Percentiles rank a stretch among this genome's conserved stretches.
phyloP scores from a whole-genome alignment of 2,329 filamentous ascomycete genomes.

The Coniochaeta hoffmannii region DNA sequence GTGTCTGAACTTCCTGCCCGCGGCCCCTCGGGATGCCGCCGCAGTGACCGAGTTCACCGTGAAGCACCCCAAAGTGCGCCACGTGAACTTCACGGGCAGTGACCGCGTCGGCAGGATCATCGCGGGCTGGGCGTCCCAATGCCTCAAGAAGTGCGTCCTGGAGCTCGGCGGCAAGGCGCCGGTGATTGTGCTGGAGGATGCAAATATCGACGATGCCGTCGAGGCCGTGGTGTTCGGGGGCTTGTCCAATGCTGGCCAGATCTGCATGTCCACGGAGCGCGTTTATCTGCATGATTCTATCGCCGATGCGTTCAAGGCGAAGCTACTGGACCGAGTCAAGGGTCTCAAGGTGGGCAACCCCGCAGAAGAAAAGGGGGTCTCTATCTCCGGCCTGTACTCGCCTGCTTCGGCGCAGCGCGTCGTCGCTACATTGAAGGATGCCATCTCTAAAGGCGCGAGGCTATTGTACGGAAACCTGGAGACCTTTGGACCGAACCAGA shows the following conservation, averaged over 20 bases:
- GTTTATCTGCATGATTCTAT: slow-evolving; percentile 51
- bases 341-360: slow-evolving; percentile 32
- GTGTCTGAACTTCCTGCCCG: slow-evolving; percentile 64
- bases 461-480: slow-evolving; percentile 32
- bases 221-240: slow-evolving; percentile 60
- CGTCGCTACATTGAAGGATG: slow-evolving; percentile 65
- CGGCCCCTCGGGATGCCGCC: slow-evolving; percentile 57
- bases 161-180: slow-evolving; percentile 80
- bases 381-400: too few relatives aligned
- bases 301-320: slow-evolving; percentile 35
- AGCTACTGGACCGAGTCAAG: slow-evolving; percentile 17
- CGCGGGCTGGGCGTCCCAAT: slow-evolving; percentile 58
- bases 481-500: slow-evolving; percentile 17
- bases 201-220: slow-evolving; percentile 66
- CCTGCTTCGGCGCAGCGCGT: slow-evolving; percentile 39
- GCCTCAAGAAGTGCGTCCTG: slow-evolving; percentile 72
- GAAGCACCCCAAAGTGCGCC: slow-evolving; percentile 58
- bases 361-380: slow-evolving; percentile 18
- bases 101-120: slow-evolving; percentile 68
- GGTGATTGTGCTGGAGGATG: slow-evolving; percentile 73
- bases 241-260: slow-evolving; percentile 69
- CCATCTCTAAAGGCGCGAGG: slow-evolving; percentile 57
- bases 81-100: slow-evolving; percentile 82
- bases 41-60: slow-evolving; percentile 62
- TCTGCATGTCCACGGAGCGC: slow-evolving; percentile 83